Conservation (phyloP, 2,329 filamentous ascomycete species). For the Clathrospora elynae region DNA sequence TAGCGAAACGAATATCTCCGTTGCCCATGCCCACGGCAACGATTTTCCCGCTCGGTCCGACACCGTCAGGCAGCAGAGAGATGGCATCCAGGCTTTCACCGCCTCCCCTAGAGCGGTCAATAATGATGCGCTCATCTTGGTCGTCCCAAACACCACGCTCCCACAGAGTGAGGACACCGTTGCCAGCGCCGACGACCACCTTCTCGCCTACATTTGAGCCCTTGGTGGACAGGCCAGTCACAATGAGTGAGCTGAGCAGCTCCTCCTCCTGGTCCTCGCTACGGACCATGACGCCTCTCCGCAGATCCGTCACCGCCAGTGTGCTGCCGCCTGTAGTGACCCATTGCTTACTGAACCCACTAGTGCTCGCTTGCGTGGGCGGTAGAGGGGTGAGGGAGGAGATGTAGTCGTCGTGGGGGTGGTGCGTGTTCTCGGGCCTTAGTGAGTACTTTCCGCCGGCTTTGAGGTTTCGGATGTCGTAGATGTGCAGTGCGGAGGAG, state of each 20-base stretch:
- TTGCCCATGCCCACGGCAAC: slow-evolving; percentile 82
- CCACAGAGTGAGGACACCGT: slow-evolving; percentile 88
- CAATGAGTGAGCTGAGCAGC: slow-evolving; percentile 77
- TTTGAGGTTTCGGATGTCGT: slow-evolving; percentile 71
- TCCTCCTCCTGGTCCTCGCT: slow-evolving; percentile 97
- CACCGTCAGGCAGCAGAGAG: slow-evolving; percentile 69
- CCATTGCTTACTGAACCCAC: slow-evolving; percentile 92
- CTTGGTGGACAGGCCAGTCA: slow-evolving; percentile 75
- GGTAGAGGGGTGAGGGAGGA: slow-evolving; percentile 86
- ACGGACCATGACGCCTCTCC: slow-evolving; percentile 81
- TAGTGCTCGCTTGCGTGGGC: slow-evolving; percentile 77
- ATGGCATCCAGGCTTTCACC: slow-evolving; percentile 84
- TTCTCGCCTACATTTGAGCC: slow-evolving; percentile 73
- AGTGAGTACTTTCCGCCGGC: slow-evolving; percentile 51
- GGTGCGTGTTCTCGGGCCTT: slow-evolving; percentile 75
- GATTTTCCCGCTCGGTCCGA: slow-evolving; percentile 70
- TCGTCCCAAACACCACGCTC: slow-evolving; percentile 95
- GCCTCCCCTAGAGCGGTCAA: slow-evolving; percentile 66
- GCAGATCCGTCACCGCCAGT: slow-evolving; percentile 84
- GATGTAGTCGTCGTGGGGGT: slow-evolving; percentile 90
- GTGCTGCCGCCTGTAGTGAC: slow-evolving; percentile 91
- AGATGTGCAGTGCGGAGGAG: slow-evolving; percentile 84
- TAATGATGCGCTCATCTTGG: slow-evolving; percentile 84
- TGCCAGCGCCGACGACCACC: slow-evolving; percentile 76
- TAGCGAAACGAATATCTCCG: slow-evolving; percentile 76